Conservation (phyloP, 371 early-diverging fungal genomes). For the Syncephalastrum monosporum region DNA sequence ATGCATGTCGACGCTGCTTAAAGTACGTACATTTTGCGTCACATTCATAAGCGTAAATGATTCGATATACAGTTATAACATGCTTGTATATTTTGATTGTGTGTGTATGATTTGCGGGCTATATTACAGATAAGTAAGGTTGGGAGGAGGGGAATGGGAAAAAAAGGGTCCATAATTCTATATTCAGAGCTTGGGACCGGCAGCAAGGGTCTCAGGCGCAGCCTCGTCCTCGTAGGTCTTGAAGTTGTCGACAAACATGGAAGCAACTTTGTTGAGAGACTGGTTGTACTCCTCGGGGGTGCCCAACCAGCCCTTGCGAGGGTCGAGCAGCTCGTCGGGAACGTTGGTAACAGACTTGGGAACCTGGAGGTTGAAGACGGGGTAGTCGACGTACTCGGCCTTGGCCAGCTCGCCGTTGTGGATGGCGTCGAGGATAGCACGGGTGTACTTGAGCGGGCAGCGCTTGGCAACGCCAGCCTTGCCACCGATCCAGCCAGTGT, state of each 20-base stretch:
- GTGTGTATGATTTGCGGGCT: too few species aligned
- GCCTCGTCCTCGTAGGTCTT: slow-evolving; percentile 82
- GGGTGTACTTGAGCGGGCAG: slow-evolving; percentile 90
- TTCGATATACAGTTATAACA: too few species aligned
- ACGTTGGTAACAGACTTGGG: slow-evolving; percentile 79
- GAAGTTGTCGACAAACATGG: slow-evolving; percentile 90
- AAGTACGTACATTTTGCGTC: too few species aligned
- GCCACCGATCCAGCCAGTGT: slow-evolving; percentile 97
- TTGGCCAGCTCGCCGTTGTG: slow-evolving; percentile 88
- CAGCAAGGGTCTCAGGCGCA: slow-evolving; percentile 72
- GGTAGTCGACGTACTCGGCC: slow-evolving; percentile 78
- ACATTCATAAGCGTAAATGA: too few species aligned
- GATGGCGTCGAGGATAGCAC: slow-evolving; percentile 95
- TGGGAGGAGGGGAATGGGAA: slow-evolving; percentile 1
- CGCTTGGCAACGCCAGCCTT: slow-evolving; percentile 86
- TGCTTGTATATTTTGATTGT: too few species aligned
- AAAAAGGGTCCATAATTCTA: too few species aligned
- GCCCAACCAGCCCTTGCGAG: slow-evolving; percentile 84
- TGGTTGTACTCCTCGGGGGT: slow-evolving; percentile 57
- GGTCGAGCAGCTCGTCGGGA: slow-evolving; percentile 86
- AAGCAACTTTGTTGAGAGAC: slow-evolving; percentile 75
- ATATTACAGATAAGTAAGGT: too few species aligned
- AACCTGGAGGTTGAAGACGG: slow-evolving; percentile 84
- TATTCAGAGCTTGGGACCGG: slow-evolving; percentile 62
- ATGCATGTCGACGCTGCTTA: too few species aligned